A percentile compares a stretch with the other conserved stretches of the same genome.
Conservation (phyloP, 192 early-diverging fungal species). For the Mycoemilia scoparia region DNA sequence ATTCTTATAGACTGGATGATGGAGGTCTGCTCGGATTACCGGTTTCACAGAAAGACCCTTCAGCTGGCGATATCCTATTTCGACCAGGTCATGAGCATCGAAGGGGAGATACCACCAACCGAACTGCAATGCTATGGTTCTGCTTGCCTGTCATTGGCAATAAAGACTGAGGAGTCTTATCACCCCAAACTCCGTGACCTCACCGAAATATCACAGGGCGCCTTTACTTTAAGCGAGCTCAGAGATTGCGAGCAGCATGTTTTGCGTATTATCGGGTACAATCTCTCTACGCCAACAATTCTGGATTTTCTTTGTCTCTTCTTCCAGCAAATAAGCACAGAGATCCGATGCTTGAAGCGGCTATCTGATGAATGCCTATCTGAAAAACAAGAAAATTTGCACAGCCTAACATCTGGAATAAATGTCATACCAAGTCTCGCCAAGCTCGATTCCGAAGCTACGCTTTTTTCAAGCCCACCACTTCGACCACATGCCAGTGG, state of each 20-base stretch:
- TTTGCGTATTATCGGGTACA: constrained; percentile 20
- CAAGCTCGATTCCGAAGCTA: too few relatives aligned
- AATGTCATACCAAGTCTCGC: too few relatives aligned
- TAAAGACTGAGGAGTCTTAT: constrained; percentile 30
- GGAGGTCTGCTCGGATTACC: constrained; percentile 30
- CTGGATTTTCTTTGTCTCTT: constrained; percentile 19
- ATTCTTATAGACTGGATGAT: constrained; percentile 36
- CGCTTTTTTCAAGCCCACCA: too few relatives aligned
- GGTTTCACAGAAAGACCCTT: constrained; percentile 27
- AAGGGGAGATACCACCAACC: constrained; percentile 10
- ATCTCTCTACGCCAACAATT: constrained; percentile 22
- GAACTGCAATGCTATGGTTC: constrained; percentile 32
- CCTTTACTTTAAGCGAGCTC: constrained; percentile 23
- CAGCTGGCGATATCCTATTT: constrained; percentile 25
- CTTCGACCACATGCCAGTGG: too few relatives aligned
- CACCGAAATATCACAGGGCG: constrained; percentile 24
- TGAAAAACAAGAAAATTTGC: too few relatives aligned
- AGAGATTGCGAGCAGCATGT: constrained; percentile 25
- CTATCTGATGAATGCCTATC: too few relatives aligned
- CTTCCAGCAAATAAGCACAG: too few relatives aligned
- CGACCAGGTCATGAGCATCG: constrained; percentile 22
- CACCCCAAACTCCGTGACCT: constrained; percentile 23
- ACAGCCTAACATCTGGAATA: too few relatives aligned
- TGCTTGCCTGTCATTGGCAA: constrained; percentile 29
- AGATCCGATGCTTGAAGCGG: too few relatives aligned